A percentile compares a stretch with the other conserved stretches of the same genome.
phyloP scores from a whole-genome alignment of 2,329 filamentous ascomycete species.

The Pseudogymnoascus sp. region DNA sequence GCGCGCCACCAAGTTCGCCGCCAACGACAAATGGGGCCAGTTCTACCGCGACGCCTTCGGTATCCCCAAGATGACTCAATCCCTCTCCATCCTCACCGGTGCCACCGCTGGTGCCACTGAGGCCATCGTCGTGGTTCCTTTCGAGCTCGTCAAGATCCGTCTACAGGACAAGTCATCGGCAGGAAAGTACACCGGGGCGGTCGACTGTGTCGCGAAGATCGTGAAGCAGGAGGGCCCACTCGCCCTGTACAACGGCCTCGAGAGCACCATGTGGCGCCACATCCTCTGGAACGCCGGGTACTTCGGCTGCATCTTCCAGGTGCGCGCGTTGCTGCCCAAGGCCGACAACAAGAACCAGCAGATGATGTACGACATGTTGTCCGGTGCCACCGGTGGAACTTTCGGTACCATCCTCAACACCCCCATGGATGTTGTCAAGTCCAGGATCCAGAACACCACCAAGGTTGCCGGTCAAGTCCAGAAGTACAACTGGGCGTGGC shows the following conservation, averaged over 20 bases:
- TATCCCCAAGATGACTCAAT: conserved; percentile 80
- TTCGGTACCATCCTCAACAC: conserved; percentile 90
- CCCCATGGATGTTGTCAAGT: conserved; percentile 96
- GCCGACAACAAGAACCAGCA: conserved; percentile 73
- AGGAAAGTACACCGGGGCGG: conserved; percentile 74
- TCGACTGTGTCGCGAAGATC: conserved; percentile 76
- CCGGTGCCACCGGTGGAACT: conserved; percentile 82
- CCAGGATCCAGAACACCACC: conserved; percentile 88
- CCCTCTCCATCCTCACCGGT: conserved; percentile 84
- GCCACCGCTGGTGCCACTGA: conserved; percentile 93
- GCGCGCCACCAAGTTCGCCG: conserved; percentile 96
- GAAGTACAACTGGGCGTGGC: conserved; percentile 99
- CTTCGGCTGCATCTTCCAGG: conserved; percentile 98
- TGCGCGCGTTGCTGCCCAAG: conserved; percentile 73
- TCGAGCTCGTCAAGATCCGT: conserved; percentile 97
- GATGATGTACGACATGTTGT: conserved; percentile 80
- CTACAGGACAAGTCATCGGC: conserved; percentile 93
- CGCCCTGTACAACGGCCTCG: conserved; percentile 91
- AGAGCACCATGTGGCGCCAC: conserved; percentile 95
- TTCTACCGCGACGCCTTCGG: conserved; percentile 86
- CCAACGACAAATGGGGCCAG: conserved; percentile 97
- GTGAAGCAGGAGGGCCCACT: conserved; percentile 75
- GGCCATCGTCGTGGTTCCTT: conserved; percentile 93
- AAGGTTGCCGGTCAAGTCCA: conserved; percentile 72
- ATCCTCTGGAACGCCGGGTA: conserved; percentile 91